Evolutionary conservation across 495 filamentous ascomycete species (phyloP).

Genomic region (Saxispiralis lemnorum): DNA sequence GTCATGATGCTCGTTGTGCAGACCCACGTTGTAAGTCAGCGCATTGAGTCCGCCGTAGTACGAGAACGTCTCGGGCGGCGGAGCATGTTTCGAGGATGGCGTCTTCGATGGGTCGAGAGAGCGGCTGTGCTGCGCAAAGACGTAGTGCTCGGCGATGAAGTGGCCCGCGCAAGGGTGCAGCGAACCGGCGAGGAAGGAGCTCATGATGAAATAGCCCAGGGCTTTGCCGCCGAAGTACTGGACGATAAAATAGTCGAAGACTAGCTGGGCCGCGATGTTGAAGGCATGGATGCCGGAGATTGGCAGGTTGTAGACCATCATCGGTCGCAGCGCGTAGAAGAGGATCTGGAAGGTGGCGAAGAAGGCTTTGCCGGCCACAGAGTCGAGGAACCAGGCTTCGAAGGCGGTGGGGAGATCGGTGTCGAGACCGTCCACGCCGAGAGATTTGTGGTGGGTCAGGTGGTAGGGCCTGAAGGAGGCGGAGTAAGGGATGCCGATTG

Average conservation of each 20-base stretch:
- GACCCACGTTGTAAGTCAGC: constrained; percentile 87
- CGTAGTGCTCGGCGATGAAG: constrained; percentile 99
- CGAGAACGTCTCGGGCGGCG: constrained; percentile 84
- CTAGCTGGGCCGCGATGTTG: constrained; percentile 59
- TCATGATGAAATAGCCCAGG: constrained; percentile 63
- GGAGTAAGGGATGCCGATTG: constrained; percentile 89
- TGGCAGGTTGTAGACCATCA: constrained; percentile 80
- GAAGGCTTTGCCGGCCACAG: constrained; percentile 93
- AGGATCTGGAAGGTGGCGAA: constrained; percentile 99
- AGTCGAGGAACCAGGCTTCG: constrained; percentile 87
- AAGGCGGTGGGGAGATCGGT: constrained; percentile 85
- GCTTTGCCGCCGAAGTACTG: constrained; percentile 36
- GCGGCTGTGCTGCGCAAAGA: constrained; percentile 48
- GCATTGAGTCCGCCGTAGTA: constrained; percentile 92
- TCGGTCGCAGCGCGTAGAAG: constrained; percentile 97
- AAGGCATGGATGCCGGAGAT: constrained; percentile 69
- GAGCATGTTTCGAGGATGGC: constrained; percentile 31
- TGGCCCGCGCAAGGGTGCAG: constrained; percentile 92
- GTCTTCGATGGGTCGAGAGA: background rate
- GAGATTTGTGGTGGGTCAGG: constrained; percentile 96
- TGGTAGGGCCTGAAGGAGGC: constrained; percentile 98
- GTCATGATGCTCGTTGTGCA: constrained; percentile 98
- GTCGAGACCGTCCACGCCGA: constrained; percentile 90
- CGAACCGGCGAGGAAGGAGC: constrained; percentile 80
- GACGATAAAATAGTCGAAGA: constrained; percentile 59